Base-by-base conservation (phyloP, 495 filamentous ascomycete species). In the Penicillium turbatum region DNA sequence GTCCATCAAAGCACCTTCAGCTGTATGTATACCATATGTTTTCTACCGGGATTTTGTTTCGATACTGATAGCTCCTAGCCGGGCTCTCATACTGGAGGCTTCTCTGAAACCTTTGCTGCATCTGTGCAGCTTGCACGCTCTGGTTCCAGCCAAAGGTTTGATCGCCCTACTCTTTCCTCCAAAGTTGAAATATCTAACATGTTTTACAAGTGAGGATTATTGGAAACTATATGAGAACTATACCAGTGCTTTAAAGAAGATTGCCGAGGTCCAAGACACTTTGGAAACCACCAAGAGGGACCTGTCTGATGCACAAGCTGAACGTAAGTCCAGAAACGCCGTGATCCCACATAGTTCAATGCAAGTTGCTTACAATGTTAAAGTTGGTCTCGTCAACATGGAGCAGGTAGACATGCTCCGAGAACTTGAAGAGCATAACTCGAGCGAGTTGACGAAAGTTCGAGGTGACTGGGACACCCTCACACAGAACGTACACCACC, bases 401-500 rank as follows among this genome's bases (percentile, higher is more conserved):
- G 79, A 82, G 42, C 77, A 79, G 46, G 55, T 74, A 17, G 74
- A 81, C 37, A 63, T 78, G 10, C 61, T 81, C 27, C 68, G 69
- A 30, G 73, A 74, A 52, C 59, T 81, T 44, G 80, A 77, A 54
- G 70, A 74, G 40, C 65, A 71, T 36, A 70, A 70, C 40, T 73
- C 69, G 6, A 55, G 64, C 30, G 78, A 81, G 55, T 56, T 79
- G 31, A 58, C 70, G 53, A 69, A 73, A 59, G 51, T 81, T 24
- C 73, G 77, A 12, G 62, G 62, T 19, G 77, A 79, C 40, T 69
- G 75, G 64, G 72, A 79, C 43, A 68, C 56, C 48, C 59, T 73
- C 10, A 65, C 58, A 16, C 68, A 73, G 27, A 78, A 70, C 53
- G 48, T 70, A 15, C 65, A 71, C 46, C 68, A 67, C 51, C 60